Percentiles rank a stretch among this genome's conserved stretches.
phyloP scores from a whole-genome alignment of 495 filamentous ascomycete species.

The Wilcoxina mikolae region DNA sequence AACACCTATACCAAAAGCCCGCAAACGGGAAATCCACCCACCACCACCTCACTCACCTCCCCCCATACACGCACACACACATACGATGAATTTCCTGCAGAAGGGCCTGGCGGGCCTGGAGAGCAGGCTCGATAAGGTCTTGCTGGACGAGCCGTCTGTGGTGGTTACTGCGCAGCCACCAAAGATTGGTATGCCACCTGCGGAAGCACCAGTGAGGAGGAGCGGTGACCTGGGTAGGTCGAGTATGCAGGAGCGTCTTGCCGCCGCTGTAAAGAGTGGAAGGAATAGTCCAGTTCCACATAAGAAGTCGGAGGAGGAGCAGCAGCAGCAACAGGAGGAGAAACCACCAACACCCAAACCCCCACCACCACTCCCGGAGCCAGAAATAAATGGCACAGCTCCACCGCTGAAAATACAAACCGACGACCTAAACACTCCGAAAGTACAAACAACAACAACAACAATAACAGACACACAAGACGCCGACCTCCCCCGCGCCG shows the following conservation, averaged over 20 bases:
- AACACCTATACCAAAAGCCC: too few species aligned
- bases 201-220: slow-evolving; percentile 8
- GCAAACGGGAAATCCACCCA: background rate
- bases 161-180: slow-evolving; percentile 5
- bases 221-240: slow-evolving; percentile 20
- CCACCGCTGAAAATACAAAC: background rate
- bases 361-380: background rate
- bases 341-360: background rate
- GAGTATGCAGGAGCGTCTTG: slow-evolving; percentile 64
- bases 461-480: background rate
- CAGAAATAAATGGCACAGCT: slow-evolving; percentile 4
- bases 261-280: slow-evolving; percentile 38
- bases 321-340: background rate
- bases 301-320: background rate
- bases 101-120: slow-evolving; percentile 90
- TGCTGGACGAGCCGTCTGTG: slow-evolving; percentile 57
- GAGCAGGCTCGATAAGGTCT: slow-evolving; percentile 78
- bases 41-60: too few species aligned
- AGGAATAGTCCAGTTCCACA: slow-evolving; percentile 5
- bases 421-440: background rate
- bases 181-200: background rate
- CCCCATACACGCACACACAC: too few species aligned
- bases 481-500: slow-evolving; percentile 9
- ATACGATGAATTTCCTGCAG: slow-evolving; percentile 47
- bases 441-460: background rate